A percentile compares a stretch with the other conserved stretches of the same genome.
phyloP scores from a whole-genome alignment of 257 asterid species.

The Solanum arcanum region DNA sequence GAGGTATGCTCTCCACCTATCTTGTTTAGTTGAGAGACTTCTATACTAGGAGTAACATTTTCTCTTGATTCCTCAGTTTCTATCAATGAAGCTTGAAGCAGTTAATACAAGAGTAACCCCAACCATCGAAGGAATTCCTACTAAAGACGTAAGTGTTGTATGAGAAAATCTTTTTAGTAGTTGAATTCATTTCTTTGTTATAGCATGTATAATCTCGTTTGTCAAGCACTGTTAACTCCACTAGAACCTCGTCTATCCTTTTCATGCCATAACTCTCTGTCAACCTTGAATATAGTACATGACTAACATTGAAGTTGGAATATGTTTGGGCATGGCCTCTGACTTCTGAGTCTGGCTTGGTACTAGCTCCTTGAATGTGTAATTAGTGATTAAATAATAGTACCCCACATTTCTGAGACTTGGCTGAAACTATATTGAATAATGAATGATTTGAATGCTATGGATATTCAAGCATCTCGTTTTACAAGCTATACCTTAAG shows the following conservation, averaged over 20 bases:
- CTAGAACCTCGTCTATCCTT: not conserved
- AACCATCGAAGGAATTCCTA: constrained; percentile 46
- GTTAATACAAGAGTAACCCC: constrained; percentile 40
- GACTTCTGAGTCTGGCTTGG: not conserved
- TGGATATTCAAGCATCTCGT: not conserved
- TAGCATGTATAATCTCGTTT: not conserved
- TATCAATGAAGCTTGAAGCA: constrained; percentile 76
- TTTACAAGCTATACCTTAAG: not conserved
- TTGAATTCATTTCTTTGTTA: not conserved
- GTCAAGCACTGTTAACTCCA: not conserved
- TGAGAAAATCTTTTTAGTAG: not conserved
- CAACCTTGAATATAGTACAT: not conserved
- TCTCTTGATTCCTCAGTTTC: constrained; percentile 29
- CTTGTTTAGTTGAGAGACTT: not conserved
- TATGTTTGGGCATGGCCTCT: not conserved
- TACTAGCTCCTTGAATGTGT: not conserved
- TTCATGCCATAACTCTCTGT: not conserved
- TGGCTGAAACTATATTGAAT: not conserved
- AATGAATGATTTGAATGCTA: not conserved
- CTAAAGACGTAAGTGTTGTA: constrained; percentile 47
- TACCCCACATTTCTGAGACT: not conserved
- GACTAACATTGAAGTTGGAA: not conserved
- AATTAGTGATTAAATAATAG: not conserved
- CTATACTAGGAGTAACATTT: not conserved
- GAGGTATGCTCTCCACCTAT: constrained; percentile 3